phyloP scores from a whole-genome alignment of 371 early-diverging fungal genomes.

The Circinella umbellata region DNA sequence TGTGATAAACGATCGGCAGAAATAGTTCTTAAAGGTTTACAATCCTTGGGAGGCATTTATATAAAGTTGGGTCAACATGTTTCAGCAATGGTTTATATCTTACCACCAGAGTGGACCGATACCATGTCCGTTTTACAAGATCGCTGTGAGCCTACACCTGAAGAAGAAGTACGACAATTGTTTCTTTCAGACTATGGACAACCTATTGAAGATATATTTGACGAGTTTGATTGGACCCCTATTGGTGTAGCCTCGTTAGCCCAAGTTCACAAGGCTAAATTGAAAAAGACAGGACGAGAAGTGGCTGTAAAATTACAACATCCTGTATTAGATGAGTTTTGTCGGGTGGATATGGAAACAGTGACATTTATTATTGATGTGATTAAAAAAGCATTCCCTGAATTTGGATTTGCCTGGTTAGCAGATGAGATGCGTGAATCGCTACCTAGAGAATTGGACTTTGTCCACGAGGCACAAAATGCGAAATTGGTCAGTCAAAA shows the following conservation, averaged over 20 bases:
- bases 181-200: constrained; percentile 73
- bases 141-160: constrained; percentile 72
- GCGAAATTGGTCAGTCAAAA: constrained; percentile 64
- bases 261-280: constrained; percentile 80
- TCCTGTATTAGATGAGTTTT: constrained; percentile 75
- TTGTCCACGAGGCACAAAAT: constrained; percentile 81
- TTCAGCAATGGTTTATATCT: constrained; percentile 82
- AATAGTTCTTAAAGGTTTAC: constrained; percentile 57
- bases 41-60: constrained; percentile 85
- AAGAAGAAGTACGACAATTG: constrained; percentile 64
- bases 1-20: constrained; percentile 63
- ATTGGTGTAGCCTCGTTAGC: constrained; percentile 88
- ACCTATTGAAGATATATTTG: constrained; percentile 66
- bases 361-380: constrained; percentile 65
- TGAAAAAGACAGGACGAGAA: constrained; percentile 49
- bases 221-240: constrained; percentile 74
- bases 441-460: constrained; percentile 90
- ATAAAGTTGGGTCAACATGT: constrained; percentile 94
- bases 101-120: constrained; percentile 88
- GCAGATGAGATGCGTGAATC: constrained; percentile 85
- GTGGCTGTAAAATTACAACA: constrained; percentile 97
- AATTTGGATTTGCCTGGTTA: constrained; percentile 93
- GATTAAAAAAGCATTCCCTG: constrained; percentile 80
- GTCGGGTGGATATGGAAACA: constrained; percentile 83
- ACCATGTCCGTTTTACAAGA: constrained; percentile 90